A percentile compares a stretch with the other conserved stretches of the same genome.
These are phyloP conservation scores for Leishmania amazonensis DNA, from an alignment of 208 protist genomes.

Conservation along the genomic window DNA sequence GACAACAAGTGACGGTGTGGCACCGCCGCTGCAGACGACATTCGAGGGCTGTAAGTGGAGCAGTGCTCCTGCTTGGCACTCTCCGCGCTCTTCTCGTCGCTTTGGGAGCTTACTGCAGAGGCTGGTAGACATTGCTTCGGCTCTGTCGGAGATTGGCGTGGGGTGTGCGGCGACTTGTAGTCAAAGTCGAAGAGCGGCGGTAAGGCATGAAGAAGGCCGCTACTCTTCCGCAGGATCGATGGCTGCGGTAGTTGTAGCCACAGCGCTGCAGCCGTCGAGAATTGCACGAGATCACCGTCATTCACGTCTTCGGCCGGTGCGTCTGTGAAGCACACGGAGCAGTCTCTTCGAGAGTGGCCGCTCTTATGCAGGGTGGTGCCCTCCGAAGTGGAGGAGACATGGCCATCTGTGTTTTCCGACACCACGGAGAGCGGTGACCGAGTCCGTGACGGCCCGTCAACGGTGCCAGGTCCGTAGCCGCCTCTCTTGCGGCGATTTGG, in stretches of 20 bases:
- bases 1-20: not conserved
- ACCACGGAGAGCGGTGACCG: not conserved
- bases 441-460: not conserved
- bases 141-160: not conserved
- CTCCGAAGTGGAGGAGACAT: not conserved
- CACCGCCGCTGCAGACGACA: not conserved
- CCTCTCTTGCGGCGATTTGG: slow-evolving; percentile 7
- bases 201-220: slow-evolving; percentile 11
- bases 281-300: not conserved
- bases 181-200: slow-evolving; percentile 24
- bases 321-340: slow-evolving; percentile 14
- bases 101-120: not conserved
- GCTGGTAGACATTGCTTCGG: not conserved
- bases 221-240: slow-evolving; percentile 28
- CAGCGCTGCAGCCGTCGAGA: not conserved
- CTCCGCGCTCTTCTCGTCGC: not conserved
- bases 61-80: not conserved
- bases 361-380: not conserved
- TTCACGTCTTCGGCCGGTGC: not conserved
- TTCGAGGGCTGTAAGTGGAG: not conserved
- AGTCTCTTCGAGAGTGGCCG: not conserved
- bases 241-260: not conserved
- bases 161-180: slow-evolving; percentile 18
- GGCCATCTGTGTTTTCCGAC: not conserved
- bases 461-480: slow-evolving; percentile 22